Evolutionary conservation across 441 rosid genomes (phyloP), one percentile per base, ranked within the genome.

Genomic region (Eruca vesicaria): DNA sequence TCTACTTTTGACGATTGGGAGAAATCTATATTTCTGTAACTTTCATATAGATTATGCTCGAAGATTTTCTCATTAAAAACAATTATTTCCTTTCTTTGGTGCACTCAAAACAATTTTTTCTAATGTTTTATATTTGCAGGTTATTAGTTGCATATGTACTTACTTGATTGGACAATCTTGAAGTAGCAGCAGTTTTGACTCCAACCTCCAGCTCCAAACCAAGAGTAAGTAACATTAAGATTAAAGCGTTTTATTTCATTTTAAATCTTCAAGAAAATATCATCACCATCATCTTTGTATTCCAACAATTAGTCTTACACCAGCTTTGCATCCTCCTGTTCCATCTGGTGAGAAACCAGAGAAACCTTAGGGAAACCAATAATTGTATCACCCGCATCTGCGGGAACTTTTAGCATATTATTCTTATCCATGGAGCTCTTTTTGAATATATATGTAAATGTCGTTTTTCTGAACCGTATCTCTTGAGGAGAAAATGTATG

Each of bases 151-250:
- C 94, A 74, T 89, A 88, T 83, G 91, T 92, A 33, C 90, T 93
- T 92, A 33, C 90, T 93, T 74, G 96, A 93, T 85, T 96, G 99
- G 99, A 96, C 98, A 69, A 85, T 93, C 48, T 80, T 96, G 88
- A 96, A 96, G 88, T 87, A 90, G 73, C 98, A 98, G 15, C 99
- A 90, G 80, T n/a, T 78, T 82, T 6, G 83, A 89, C 67, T 53
- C 80, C 0, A 33, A 63, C 48, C 48, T 61, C 81, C 45, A 78
- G 74, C 70, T 87, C 99, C 66, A 88, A 89, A 87, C 86, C 98
- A 63, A 88, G 95, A 89, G 87, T 83, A 75, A 81, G 89, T 80
- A 92, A 84, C 67, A 80, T 59, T 56, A 23, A 35, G 26, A 8
- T 35, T 35, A 35, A 35, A 35, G 41, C 12, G 8, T 55, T n/a